A percentile compares a stretch with the other conserved stretches of the same genome.
Conservation (phyloP, 1,284 basidiomycete species). For the Pascua guehoae region DNA sequence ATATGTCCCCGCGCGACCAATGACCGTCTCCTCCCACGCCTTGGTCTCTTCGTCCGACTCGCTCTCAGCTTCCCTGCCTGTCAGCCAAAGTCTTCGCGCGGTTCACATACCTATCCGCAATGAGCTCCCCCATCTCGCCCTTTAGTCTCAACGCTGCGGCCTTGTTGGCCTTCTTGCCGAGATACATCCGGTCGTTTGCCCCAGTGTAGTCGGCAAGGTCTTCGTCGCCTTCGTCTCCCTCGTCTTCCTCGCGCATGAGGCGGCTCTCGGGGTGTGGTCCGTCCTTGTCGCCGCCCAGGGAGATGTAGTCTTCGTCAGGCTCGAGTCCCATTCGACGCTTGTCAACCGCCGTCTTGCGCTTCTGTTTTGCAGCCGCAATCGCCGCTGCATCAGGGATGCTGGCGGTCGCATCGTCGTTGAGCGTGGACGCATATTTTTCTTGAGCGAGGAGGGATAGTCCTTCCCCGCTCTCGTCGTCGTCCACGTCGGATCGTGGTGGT, state of each 20-base stretch:
- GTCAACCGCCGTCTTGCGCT: slow-evolving; percentile 61
- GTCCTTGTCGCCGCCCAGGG: slow-evolving; percentile 53
- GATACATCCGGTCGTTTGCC: slow-evolving; percentile 75
- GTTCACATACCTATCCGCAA: slow-evolving; percentile 69
- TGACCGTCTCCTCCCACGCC: slow-evolving; percentile 70
- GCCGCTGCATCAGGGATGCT: slow-evolving; percentile 71
- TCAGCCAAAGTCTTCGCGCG: slow-evolving; percentile 8
- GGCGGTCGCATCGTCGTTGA: slow-evolving; percentile 51
- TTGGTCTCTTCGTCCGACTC: slow-evolving; percentile 78
- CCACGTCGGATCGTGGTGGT: slow-evolving; percentile 49
- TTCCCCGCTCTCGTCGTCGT: slow-evolving; percentile 46
- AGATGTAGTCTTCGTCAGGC: slow-evolving; percentile 67
- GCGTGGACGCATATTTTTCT: slow-evolving; percentile 41
- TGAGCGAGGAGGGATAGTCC: slow-evolving; percentile 30
- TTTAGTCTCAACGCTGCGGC: slow-evolving; percentile 66
- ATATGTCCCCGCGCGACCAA: slow-evolving; percentile 8
- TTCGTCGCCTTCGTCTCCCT: slow-evolving; percentile 86
- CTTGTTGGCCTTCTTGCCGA: slow-evolving; percentile 80
- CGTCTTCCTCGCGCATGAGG: slow-evolving; percentile 84
- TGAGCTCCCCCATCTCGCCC: slow-evolving; percentile 77
- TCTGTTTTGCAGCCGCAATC: slow-evolving; percentile 72
- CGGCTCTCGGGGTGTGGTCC: slow-evolving; percentile 82
- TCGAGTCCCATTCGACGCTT: slow-evolving; percentile 43
- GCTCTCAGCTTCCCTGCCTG: slow-evolving; percentile 59
- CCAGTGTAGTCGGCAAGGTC: slow-evolving; percentile 87